Evolutionary conservation across 768 basidiomycete genomes (phyloP).

Genomic region (Dendrothele bispora): DNA sequence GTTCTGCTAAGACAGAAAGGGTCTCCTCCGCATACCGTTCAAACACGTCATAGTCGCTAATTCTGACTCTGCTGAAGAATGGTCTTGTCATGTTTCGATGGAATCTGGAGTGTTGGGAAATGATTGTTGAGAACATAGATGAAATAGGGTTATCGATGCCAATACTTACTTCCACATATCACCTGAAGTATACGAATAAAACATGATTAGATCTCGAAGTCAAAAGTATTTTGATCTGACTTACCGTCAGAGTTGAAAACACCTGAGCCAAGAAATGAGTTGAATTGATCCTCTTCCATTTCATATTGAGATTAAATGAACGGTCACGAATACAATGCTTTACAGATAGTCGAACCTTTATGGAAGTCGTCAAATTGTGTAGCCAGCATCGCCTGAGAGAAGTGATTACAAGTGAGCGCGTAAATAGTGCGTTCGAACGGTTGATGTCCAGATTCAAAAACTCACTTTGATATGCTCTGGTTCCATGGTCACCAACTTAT

Average conservation of each 20-base stretch:
- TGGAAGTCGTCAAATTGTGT: no score
- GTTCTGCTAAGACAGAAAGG: constrained; percentile 38
- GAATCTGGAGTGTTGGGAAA: constrained; percentile 34
- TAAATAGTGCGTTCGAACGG: constrained; percentile 1
- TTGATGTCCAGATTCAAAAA: constrained; percentile 27
- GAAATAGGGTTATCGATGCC: no score
- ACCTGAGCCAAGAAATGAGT: constrained; percentile 48
- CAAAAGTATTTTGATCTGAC: no score
- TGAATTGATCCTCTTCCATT: constrained; percentile 14
- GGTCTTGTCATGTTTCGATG: constrained; percentile 61
- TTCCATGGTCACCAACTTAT: constrained; percentile 10
- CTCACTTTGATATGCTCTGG: constrained; percentile 25
- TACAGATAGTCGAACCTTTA: no score
- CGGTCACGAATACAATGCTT: no score
- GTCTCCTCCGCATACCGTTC: constrained; percentile 48
- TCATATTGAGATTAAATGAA: no score
- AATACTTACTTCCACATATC: constrained; percentile 55
- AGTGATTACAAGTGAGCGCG: no score
- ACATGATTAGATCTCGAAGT: no score
- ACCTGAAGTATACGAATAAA: no score
- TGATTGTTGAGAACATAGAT: not conserved
- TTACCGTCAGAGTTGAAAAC: constrained; percentile 60
- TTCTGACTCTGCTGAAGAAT: constrained; percentile 54
- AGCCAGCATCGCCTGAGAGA: no score
- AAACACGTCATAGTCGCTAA: constrained; percentile 55